Base-by-base conservation (phyloP, 2,329 filamentous ascomycete species). In the Beauveria caledonica region DNA sequence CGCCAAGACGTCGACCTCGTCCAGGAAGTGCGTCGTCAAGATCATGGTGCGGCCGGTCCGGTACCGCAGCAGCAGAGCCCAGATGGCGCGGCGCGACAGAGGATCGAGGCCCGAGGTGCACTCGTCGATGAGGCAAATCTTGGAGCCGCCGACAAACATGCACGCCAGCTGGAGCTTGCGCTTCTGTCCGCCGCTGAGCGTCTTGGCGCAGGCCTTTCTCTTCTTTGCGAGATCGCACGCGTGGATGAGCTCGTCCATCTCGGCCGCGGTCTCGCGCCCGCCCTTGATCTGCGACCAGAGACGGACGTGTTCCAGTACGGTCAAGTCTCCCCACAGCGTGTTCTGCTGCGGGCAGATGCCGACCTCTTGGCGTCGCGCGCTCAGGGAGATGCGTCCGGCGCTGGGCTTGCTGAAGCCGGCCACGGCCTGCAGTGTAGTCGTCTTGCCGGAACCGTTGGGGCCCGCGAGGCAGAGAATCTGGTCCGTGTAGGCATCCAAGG, bases 21-120 rank as follows among this genome's bases (percentile, higher is more conserved):
- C 86, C n/a, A 89, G 75, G 67, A 88, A 89, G 70, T 89, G 86
- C 0, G 86, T 89, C 0, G 86, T 89, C 39, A 89, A 74, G 11
- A 89, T 74, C 67, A 88, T 86, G 1, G 84, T 86, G 45, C 86
- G 75, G 55, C 77, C 77, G 4, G 83, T 82, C 53, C 86, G 78
- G 67, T 88, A 84, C 2, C 81, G 78, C 3, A 88, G 74, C 2
- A 89, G 75, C 58, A 89, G 88, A 62, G 88, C 84, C 86, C 86
- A 89, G 53, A 89, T 86, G 68, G 85, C 86, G 27, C 86, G 74
- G 46, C 86, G 76, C 1, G 84, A 86, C 0, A 89, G 73, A 1
- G 86, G 86, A 68, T 89, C 86, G 19, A 89, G 72, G 4, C 86
- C 86, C 33, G 83, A 85, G 0, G 83, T 86, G 21, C 86, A 85